Base-by-base conservation (phyloP, 2,329 filamentous ascomycete species). In the Epichloe coenophiala region DNA sequence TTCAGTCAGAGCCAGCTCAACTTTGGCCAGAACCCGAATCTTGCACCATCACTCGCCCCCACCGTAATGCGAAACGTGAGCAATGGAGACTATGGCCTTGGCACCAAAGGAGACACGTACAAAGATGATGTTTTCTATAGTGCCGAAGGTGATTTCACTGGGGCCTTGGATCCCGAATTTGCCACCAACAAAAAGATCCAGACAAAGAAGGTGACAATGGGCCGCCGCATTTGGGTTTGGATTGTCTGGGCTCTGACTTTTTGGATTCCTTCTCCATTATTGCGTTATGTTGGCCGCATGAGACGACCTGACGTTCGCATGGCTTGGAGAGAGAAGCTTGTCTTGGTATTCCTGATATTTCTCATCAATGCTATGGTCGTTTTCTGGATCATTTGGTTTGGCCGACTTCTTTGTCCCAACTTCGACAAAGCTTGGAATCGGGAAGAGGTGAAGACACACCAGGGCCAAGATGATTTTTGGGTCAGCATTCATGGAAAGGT, bases 291-390 rank as follows among this genome's bases (percentile, higher is more conserved):
- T 52, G 93, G 93, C 35, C 86, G 91, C 21, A 98, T 98, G 93
- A 94, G 95, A 70, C 83, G 93, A 50, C 93, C 90, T 2, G 93
- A 98, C 68, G 88, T 98, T 8, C 86, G 93, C 27, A 86, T 96
- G 80, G 93, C 93, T 0, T 98, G 93, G 93, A 80, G 93, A 67
- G 93, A 98, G 63, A 98, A 98, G 68, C 48, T 98, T 11, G 84
- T 93, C 0, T 72, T 98, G 11, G 81, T 90, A 45, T 72, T 86
- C 52, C 60, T 95, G 48, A 97, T 98, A 58, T 64, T 86, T 33
- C 60, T 98, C 12, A 68, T 95, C 57, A 98, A 98, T 67, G 88
- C 64, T 39, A 62, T 79, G 31, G 79, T 98, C 54, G 75, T 96
- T 52, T 98, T 98, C 70, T 95, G 88, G 78, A 96, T 98, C 59